Evolutionary conservation across 306 rosid genomes (phyloP).

Genomic region (Glycine latifolia): DNA sequence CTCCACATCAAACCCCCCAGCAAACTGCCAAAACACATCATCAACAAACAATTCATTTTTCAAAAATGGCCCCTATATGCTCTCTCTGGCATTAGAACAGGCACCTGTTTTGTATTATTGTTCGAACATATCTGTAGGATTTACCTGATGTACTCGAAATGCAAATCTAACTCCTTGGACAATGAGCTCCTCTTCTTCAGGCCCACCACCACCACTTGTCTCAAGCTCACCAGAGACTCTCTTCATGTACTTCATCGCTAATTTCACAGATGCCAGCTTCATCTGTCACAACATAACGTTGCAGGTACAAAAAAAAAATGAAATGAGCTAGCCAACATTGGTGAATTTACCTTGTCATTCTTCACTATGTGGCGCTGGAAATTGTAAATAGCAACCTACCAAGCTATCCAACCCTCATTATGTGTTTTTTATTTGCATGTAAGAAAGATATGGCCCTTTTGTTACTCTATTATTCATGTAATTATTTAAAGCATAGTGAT

Average conservation of each 20-base stretch:
- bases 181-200: slow-evolving; percentile 93
- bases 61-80: not conserved
- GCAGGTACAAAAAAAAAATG: slow-evolving; percentile 29
- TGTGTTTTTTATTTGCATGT: slow-evolving; percentile 6
- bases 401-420: slow-evolving; percentile 10
- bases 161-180: slow-evolving; percentile 91
- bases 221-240: slow-evolving; percentile 92
- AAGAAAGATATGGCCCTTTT: not conserved
- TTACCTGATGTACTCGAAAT: slow-evolving; percentile 96
- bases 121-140: slow-evolving; percentile 11
- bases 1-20: slow-evolving; percentile 91
- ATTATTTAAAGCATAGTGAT: not conserved
- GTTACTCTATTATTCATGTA: not conserved
- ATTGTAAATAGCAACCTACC: slow-evolving; percentile 11
- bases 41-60: not conserved
- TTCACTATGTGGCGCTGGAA: too few species aligned
- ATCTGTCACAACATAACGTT: slow-evolving; percentile 57
- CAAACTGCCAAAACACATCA: slow-evolving; percentile 68
- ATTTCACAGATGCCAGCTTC: slow-evolving; percentile 87
- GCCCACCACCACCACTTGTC: slow-evolving; percentile 67
- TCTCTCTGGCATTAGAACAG: not conserved
- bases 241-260: slow-evolving; percentile 93
- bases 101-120: slow-evolving; percentile 19
- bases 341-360: not conserved
- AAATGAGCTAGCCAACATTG: slow-evolving; percentile 31